Percentiles rank a stretch among this genome's conserved stretches.
phyloP scores from a whole-genome alignment of 306 rosid species.

The Lathyrus oleraceus region DNA sequence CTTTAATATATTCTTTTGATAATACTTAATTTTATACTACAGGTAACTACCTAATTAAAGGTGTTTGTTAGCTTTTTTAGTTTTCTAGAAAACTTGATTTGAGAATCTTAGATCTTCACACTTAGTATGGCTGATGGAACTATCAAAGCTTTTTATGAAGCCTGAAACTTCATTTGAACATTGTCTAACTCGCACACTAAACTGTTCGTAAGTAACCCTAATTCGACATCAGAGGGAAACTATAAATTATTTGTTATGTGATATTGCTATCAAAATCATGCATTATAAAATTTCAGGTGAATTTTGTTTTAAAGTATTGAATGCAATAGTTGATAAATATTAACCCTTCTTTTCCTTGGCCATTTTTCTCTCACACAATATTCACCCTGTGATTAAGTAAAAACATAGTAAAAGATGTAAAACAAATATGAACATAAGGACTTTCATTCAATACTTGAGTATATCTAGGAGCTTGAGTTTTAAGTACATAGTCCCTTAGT shows the following conservation, averaged over 20 bases:
- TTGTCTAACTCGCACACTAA: not conserved
- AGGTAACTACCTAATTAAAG: not conserved
- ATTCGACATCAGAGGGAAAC: not conserved
- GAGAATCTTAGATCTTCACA: not conserved
- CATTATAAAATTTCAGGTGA: not conserved
- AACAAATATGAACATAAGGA: no score
- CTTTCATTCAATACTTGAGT: no score
- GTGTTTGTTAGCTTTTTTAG: not conserved
- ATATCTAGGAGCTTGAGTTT: no score
- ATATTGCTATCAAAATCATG: not conserved
- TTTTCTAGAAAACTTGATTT: not conserved
- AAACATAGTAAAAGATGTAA: no score
- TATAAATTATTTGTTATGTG: not conserved
- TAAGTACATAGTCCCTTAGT: no score
- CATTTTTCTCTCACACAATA: no score
- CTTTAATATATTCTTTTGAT: conserved; percentile 1
- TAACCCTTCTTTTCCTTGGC: no score
- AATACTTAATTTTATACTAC: not conserved
- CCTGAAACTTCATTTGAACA: not conserved
- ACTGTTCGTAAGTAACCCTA: no score
- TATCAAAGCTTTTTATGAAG: no score
- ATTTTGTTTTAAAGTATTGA: not conserved
- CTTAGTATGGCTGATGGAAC: not conserved
- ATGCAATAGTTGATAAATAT: not conserved
- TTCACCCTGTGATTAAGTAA: no score